Conservation (phyloP, 2,329 filamentous ascomycete species). For the Xylaria sp. region DNA sequence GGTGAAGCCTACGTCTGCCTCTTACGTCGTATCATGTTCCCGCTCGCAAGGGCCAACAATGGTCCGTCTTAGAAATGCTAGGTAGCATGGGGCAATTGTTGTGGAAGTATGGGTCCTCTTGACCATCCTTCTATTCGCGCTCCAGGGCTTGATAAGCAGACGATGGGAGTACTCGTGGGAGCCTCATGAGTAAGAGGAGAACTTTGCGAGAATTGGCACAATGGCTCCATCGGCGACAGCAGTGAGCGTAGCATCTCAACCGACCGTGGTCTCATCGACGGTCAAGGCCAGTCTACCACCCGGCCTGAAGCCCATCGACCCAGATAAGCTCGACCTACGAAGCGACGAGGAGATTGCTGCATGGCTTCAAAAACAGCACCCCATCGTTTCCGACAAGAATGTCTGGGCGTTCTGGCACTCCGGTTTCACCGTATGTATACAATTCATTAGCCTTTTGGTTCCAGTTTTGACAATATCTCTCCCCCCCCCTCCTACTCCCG, state of each 20-base stretch:
- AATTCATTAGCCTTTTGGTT: not conserved
- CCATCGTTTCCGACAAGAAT: conserved; percentile 54
- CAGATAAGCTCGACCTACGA: conserved; percentile 46
- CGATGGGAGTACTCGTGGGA: conserved; percentile 3
- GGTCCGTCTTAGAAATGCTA: not conserved
- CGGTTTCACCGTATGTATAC: conserved; percentile 44
- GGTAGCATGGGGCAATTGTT: not conserved
- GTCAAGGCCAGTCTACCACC: conserved; percentile 36
- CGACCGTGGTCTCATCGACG: conserved; percentile 23
- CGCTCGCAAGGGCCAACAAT: not conserved
- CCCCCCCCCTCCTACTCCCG: not conserved
- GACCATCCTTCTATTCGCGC: not conserved
- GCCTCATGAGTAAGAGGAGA: not conserved
- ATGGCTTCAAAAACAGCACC: conserved; percentile 46
- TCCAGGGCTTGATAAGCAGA: conserved; percentile 17
- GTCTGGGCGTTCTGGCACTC: conserved; percentile 58
- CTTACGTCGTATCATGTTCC: not conserved
- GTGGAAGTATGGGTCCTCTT: not conserved
- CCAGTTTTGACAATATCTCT: not conserved
- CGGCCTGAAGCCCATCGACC: conserved; percentile 42
- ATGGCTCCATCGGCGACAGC: conserved; percentile 38
- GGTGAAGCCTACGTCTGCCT: not conserved
- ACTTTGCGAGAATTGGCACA: conserved; percentile 19
- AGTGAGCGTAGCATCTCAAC: conserved; percentile 30
- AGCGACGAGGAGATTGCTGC: conserved; percentile 49